These are phyloP conservation scores for Stenogyne calaminthoides DNA, from an alignment of 305 asterid genomes.

Conservation along the genomic window DNA sequence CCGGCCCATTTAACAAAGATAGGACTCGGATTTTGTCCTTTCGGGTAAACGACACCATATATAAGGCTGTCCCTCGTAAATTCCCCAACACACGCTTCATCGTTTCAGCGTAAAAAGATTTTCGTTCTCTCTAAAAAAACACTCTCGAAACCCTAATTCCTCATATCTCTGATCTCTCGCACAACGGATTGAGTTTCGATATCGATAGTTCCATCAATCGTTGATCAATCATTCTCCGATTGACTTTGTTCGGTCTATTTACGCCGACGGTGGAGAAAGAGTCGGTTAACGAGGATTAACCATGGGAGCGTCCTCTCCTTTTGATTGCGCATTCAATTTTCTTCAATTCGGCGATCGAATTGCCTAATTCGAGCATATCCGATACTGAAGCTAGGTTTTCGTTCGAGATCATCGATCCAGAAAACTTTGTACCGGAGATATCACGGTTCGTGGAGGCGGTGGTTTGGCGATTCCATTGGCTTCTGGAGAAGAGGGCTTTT, in stretches of 20 bases:
- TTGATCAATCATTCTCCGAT: conserved; percentile 5
- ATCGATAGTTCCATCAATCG: conserved; percentile 4
- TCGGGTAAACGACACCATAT: background rate
- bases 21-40: background rate
- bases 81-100: conserved; percentile 17
- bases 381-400: conserved; percentile 25
- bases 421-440: conserved; percentile 14
- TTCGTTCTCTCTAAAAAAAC: conserved; percentile 16
- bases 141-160: conserved; percentile 29
- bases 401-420: conserved; percentile 20
- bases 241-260: conserved; percentile 11
- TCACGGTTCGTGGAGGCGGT: conserved; percentile 34
- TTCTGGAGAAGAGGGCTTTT: conserved; percentile 26
- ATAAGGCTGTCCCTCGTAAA: background rate
- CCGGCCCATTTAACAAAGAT: background rate
- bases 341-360: conserved; percentile 15
- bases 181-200: background rate
- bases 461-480: conserved; percentile 28
- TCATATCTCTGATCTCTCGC: background rate
- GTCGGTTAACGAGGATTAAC: conserved; percentile 19
- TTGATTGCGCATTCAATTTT: conserved; percentile 12
- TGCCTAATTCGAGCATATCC: background rate
- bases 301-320: conserved; percentile 15
- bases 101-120: conserved; percentile 1
- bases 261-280: conserved; percentile 15